phyloP scores from a whole-genome alignment of 2,329 filamentous ascomycete genomes.

The Penicillium sp. region DNA sequence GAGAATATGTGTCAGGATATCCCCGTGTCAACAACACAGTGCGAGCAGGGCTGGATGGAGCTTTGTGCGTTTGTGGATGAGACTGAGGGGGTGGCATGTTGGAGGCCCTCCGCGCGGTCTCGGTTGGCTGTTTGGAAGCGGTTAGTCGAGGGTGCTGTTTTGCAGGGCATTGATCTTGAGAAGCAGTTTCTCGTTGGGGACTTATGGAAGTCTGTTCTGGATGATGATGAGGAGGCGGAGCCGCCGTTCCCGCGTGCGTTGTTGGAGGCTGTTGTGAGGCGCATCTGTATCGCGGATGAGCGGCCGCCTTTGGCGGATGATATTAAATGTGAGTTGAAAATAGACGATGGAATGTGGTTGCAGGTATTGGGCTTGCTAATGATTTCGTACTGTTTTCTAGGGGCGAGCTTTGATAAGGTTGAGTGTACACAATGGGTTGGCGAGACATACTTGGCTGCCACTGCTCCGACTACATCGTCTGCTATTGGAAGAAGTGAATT shows the following conservation, averaged over 20 bases:
- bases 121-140: constrained; percentile 51
- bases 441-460: constrained; percentile 40
- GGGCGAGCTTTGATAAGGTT: constrained; percentile 40
- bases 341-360: neutral
- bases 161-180: constrained; percentile 41
- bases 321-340: constrained; percentile 38
- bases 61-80: constrained; percentile 53
- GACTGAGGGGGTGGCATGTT: constrained; percentile 30
- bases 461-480: constrained; percentile 30
- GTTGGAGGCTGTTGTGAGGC: constrained; percentile 40
- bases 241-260: constrained; percentile 33
- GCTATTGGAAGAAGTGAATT: constrained; percentile 36
- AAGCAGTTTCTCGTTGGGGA: constrained; percentile 43
- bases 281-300: constrained; percentile 31
- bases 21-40: constrained; percentile 53
- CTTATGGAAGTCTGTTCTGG: constrained; percentile 40
- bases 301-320: constrained; percentile 20
- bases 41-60: constrained; percentile 49
- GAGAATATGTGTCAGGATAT: constrained; percentile 48
- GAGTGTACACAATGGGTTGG: constrained; percentile 39
- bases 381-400: constrained; percentile 21
- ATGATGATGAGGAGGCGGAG: constrained; percentile 30
- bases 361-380: neutral
- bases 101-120: constrained; percentile 49
- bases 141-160: constrained; percentile 37